A percentile compares a stretch with the other conserved stretches of the same genome.
These are phyloP conservation scores for Actinidia chinensis DNA, from an alignment of 179 eudicot species.

Conservation along the genomic window DNA sequence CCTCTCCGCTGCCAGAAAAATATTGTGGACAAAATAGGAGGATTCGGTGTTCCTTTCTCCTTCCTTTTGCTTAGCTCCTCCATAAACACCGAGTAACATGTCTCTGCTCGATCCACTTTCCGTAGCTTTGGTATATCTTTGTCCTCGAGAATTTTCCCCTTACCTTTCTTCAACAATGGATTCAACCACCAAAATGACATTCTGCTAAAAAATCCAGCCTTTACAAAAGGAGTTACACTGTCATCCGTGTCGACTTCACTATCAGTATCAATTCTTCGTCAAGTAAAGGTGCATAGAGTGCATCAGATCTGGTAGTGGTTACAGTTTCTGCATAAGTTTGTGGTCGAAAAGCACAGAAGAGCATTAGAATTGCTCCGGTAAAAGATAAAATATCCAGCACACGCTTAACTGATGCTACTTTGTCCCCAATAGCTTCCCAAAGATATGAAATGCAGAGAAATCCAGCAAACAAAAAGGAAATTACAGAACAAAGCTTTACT, in stretches of 20 bases:
- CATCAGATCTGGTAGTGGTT: neutral
- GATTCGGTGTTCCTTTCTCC: neutral
- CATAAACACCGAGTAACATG: constrained; percentile 29
- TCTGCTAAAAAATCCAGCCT: constrained; percentile 32
- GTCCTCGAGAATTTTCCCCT: constrained; percentile 29
- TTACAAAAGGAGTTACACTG: constrained; percentile 32
- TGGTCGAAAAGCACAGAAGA: constrained; percentile 11
- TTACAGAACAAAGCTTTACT: constrained; percentile 24
- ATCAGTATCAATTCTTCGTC: neutral
- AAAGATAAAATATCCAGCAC: constrained; percentile 17
- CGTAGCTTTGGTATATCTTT: constrained; percentile 31
- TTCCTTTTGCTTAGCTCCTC: constrained; percentile 17
- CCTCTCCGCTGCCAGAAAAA: constrained; percentile 33
- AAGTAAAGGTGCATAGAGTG: constrained; percentile 19
- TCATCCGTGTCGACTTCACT: constrained; percentile 4
- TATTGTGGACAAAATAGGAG: constrained; percentile 23
- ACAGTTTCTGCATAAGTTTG: neutral
- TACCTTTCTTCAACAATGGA: constrained; percentile 34
- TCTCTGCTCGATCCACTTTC: constrained; percentile 25
- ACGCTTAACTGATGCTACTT: neutral
- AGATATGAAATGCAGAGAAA: constrained; percentile 24
- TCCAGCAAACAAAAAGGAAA: constrained; percentile 34
- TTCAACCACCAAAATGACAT: constrained; percentile 42
- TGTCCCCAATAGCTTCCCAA: constrained; percentile 5
- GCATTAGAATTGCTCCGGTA: constrained; percentile 23